Percentiles rank a stretch among this genome's conserved stretches.
These are phyloP conservation scores for Pythium chondricola DNA, from an alignment of 352 stramenopile genomes.

Conservation along the genomic window DNA sequence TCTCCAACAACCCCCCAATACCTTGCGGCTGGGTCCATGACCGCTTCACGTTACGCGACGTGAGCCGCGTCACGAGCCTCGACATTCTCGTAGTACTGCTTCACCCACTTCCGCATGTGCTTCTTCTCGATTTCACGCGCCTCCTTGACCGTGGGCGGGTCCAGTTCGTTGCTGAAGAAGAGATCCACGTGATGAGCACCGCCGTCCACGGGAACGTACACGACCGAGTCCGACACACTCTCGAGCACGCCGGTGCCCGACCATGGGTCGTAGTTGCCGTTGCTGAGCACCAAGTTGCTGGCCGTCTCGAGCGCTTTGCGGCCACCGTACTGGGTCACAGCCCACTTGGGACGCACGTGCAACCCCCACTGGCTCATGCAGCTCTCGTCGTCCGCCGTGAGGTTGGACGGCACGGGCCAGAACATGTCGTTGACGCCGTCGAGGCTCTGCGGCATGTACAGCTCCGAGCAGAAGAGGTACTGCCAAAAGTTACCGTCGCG, in stretches of 20 bases:
- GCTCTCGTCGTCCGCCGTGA: constrained; percentile 45
- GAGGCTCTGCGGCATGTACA: constrained; percentile 60
- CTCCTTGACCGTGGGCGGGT: constrained; percentile 66
- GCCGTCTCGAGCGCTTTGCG: constrained; percentile 50
- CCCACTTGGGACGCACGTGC: constrained; percentile 56
- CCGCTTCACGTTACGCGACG: no score
- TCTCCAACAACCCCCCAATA: no score
- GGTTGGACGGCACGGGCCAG: constrained; percentile 62
- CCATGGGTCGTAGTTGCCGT: constrained; percentile 93
- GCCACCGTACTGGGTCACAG: constrained; percentile 62
- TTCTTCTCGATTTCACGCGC: constrained; percentile 67
- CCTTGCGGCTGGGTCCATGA: no score
- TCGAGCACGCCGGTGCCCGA: constrained; percentile 81
- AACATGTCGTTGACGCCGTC: constrained; percentile 86
- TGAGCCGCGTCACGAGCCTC: background rate
- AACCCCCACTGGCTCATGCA: constrained; percentile 68
- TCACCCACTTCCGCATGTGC: constrained; percentile 81
- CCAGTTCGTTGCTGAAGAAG: constrained; percentile 85
- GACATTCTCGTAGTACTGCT: constrained; percentile 10
- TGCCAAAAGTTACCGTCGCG: constrained; percentile 65
- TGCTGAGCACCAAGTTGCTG: constrained; percentile 94
- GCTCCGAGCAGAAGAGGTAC: constrained; percentile 74
- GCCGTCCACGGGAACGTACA: constrained; percentile 59
- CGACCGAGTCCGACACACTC: constrained; percentile 55
- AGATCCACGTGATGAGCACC: constrained; percentile 89